Base-by-base conservation (phyloP, 164 flowering plant genomes). In the Vitis amurensis region DNA sequence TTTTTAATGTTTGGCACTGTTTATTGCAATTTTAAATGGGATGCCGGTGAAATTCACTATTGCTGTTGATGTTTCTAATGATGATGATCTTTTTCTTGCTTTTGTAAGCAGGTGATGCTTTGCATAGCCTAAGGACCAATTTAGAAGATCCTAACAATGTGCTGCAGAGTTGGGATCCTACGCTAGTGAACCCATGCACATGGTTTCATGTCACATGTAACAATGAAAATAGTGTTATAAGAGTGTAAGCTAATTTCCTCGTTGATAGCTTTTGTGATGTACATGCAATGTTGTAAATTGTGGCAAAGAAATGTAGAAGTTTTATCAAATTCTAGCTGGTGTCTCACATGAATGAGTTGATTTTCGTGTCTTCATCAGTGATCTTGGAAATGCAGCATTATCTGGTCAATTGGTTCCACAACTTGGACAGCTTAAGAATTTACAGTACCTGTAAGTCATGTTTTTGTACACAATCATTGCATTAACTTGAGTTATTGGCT, bases 121-220 rank as follows among this genome's bases (percentile, higher is more conserved):
- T 94, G 73, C 94, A 89, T 64, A 86, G 70, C 61, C 83, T 94
- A 16, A 74, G 93, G 63, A 69, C 74, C 67, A 94, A 81, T 77
- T 81, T 94, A 66, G 15, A 65, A n/a, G 97, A 94, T 82, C 98
- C 98, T 48, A 90, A 86, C 73, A 89, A 88, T 82, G 94, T 92
- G 44, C 78, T 94, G 47, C 96, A 94, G 76, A 92, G 96, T 78
- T 94, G 98, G 98, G 97, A 94, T 80, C 96, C 97, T 47, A 92
- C 96, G 3, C 91, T 94, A 50, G 97, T 92, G 55, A 94, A 90
- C 63, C 98, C 98, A 2, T 94, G 98, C 76, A 92, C 97, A 48
- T 92, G 98, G 98, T 90, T 90, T 76, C 98, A 94, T 81, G 96
- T 94, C 50, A 92, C 96, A 56, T 92, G 98, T 77, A 91, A 90